A percentile compares a stretch with the other conserved stretches of the same genome.
Evolutionary conservation across 768 basidiomycete species (phyloP).

Genomic region (Suillus discolor): DNA sequence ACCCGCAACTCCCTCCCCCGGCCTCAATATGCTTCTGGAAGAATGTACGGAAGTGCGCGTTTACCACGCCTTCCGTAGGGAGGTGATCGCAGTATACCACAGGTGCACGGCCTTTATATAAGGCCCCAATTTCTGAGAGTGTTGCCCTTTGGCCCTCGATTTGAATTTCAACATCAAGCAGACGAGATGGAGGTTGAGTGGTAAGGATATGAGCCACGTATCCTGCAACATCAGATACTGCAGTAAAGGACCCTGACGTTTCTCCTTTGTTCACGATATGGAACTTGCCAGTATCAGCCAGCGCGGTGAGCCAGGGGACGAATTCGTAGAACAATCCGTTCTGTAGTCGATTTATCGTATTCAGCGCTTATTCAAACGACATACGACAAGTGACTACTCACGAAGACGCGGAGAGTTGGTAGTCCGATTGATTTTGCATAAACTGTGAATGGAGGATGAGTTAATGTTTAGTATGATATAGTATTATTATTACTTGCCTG

Average conservation of each 20-base stretch:
- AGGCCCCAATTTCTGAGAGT: constrained; percentile 13
- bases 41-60: background rate
- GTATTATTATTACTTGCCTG: constrained; percentile 9
- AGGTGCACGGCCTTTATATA: constrained; percentile 15
- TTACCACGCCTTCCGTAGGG: constrained; percentile 7
- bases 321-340: constrained; percentile 26
- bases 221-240: constrained; percentile 24
- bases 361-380: background rate
- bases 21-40: constrained; percentile 1
- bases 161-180: constrained; percentile 14
- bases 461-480: background rate
- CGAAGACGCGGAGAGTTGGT: constrained; percentile 24
- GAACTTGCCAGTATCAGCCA: constrained; percentile 17
- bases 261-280: constrained; percentile 24
- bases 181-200: constrained; percentile 10
- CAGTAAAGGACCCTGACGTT: constrained; percentile 25
- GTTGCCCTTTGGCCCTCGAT: constrained; percentile 21
- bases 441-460: constrained; percentile 2
- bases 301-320: constrained; percentile 25
- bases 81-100: constrained; percentile 10
- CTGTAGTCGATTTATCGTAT: constrained; percentile 7
- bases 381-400: constrained; percentile 7
- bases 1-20: constrained; percentile 6
- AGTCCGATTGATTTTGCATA: constrained; percentile 18
- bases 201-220: constrained; percentile 27